These are phyloP conservation scores for Craterostigma plantagineum DNA, from an alignment of 257 asterid genomes.

Conservation along the genomic window DNA sequence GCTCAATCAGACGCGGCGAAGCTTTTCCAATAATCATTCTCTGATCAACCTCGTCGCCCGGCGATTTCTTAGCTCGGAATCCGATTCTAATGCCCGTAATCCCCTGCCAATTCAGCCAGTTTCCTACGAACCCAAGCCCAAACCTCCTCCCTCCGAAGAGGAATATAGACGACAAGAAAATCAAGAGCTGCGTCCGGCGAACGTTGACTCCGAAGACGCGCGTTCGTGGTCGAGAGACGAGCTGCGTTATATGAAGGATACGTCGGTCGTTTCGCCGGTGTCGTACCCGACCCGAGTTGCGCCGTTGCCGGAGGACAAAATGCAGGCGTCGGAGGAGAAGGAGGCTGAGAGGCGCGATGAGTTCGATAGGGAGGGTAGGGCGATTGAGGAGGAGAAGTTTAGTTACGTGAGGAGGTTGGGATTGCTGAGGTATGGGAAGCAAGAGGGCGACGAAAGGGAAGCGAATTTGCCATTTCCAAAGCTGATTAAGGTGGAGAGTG, in stretches of 20 bases:
- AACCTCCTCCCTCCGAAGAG: slow-evolving; percentile 22
- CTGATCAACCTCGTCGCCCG: too few species aligned
- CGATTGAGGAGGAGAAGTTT: slow-evolving; percentile 20
- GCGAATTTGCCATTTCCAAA: slow-evolving; percentile 51
- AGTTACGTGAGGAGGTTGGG: slow-evolving; percentile 17
- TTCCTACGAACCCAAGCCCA: slow-evolving; percentile 40
- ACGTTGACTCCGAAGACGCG: slow-evolving; percentile 7
- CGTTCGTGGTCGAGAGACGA: slow-evolving; percentile 57
- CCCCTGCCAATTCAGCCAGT: slow-evolving; percentile 41
- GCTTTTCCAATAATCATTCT: too few species aligned
- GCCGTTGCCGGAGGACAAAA: slow-evolving; percentile 72
- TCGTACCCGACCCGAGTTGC: slow-evolving; percentile 69
- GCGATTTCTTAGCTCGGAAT: slow-evolving; percentile 1
- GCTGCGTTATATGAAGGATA: slow-evolving; percentile 62
- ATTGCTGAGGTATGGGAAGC: slow-evolving; percentile 12
- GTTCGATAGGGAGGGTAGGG: slow-evolving; percentile 46
- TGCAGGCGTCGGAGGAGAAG: slow-evolving; percentile 15
- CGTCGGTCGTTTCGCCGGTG: slow-evolving; percentile 24
- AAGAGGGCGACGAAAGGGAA: slow-evolving; percentile 18
- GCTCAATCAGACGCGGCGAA: too few species aligned
- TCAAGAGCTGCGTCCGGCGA: slow-evolving; percentile 3
- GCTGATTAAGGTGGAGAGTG: slow-evolving; percentile 29
- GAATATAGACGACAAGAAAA: slow-evolving; percentile 7
- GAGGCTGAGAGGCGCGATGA: slow-evolving; percentile 22
- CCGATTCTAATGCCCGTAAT: slow-evolving; percentile 16